Conservation (phyloP, 2,329 filamentous ascomycete genomes). For the Macroventuria anomochaeta region DNA sequence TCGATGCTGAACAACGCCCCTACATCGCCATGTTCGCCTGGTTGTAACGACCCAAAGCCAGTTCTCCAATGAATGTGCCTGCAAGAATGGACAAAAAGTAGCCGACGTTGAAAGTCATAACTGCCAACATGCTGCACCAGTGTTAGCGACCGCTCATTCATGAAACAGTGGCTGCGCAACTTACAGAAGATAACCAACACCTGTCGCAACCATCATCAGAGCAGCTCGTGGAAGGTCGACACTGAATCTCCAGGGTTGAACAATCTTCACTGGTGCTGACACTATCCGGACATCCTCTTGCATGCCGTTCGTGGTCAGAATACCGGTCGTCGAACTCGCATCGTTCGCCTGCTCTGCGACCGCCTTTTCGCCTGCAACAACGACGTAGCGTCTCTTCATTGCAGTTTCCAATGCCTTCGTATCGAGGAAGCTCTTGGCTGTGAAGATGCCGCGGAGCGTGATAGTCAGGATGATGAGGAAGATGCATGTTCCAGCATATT, state of each 20-base stretch:
- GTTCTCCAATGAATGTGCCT: constrained; percentile 83
- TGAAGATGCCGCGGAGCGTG: constrained; percentile 73
- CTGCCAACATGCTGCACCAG: constrained; percentile 77
- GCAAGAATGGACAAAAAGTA: constrained; percentile 83
- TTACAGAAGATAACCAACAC: constrained; percentile 84
- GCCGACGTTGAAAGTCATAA: constrained; percentile 88
- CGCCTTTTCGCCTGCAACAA: constrained; percentile 69
- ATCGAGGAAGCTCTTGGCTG: constrained; percentile 67
- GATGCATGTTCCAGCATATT: constrained; percentile 89
- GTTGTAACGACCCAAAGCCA: constrained; percentile 75
- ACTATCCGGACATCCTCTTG: constrained; percentile 83
- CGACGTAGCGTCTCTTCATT: constrained; percentile 76
- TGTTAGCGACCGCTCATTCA: constrained; percentile 24
- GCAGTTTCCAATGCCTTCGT: constrained; percentile 75
- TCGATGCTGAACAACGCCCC: neutral
- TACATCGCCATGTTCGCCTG: constrained; percentile 42
- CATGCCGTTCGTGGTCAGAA: constrained; percentile 75
- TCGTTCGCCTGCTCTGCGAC: constrained; percentile 64
- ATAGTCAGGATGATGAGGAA: constrained; percentile 82
- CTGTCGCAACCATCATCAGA: constrained; percentile 74
- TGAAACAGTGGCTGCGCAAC: constrained; percentile 47
- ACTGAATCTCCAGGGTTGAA: constrained; percentile 78
- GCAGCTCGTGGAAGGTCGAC: constrained; percentile 77
- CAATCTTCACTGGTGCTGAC: constrained; percentile 59
- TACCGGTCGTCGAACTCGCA: constrained; percentile 66